Evolutionary conservation across 176 grass and related monocot genomes (phyloP).

Genomic region (Cymbopogon citratus): DNA sequence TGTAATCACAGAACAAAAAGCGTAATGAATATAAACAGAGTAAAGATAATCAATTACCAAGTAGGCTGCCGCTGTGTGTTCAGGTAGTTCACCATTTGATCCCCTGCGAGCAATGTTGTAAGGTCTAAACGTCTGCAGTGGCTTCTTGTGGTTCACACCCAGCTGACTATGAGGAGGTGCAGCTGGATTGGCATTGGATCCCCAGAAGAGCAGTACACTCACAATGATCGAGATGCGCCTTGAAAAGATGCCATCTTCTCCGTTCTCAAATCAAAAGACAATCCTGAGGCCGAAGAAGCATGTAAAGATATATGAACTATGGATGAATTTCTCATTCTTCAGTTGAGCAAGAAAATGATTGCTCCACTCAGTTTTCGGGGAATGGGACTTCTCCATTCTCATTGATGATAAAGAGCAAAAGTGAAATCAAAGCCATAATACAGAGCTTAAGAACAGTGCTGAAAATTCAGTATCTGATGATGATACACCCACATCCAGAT

Average conservation of each 20-base stretch:
- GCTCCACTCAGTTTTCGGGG: no score
- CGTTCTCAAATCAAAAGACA: neutral
- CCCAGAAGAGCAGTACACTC: conserved; percentile 15
- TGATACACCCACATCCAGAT: neutral
- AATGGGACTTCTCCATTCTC: neutral
- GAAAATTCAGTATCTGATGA: neutral
- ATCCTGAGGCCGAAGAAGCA: neutral
- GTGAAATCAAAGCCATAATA: neutral
- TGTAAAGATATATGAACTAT: no score
- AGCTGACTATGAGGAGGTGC: neutral
- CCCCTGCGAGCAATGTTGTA: conserved; percentile 63
- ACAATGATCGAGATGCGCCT: conserved; percentile 26
- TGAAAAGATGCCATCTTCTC: conserved; percentile 24
- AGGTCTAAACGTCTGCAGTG: conserved; percentile 51
- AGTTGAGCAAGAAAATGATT: neutral
- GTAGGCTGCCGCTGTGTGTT: conserved; percentile 45
- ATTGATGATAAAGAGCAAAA: neutral
- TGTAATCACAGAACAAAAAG: no score
- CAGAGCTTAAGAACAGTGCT: neutral
- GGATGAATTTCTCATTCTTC: neutral
- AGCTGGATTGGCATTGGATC: conserved; percentile 7
- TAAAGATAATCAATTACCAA: no score
- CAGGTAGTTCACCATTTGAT: conserved; percentile 52
- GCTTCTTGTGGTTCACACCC: conserved; percentile 37
- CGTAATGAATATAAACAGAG: no score